A percentile compares a stretch with the other conserved stretches of the same genome.
Conservation (phyloP, 2,329 filamentous ascomycete genomes). For the Claviceps sp. region DNA sequence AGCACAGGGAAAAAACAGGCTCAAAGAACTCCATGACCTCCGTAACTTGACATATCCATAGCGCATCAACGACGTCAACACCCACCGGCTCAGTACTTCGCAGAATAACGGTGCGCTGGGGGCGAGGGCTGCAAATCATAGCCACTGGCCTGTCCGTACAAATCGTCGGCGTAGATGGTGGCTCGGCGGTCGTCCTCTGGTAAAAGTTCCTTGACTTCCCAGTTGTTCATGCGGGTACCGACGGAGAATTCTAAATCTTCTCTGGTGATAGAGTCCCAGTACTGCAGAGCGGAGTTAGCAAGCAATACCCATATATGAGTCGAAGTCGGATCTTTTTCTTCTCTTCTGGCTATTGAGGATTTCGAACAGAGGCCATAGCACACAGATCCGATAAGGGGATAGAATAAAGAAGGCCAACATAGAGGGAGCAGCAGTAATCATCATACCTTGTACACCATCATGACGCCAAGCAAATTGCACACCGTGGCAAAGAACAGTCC, state of each 20-base stretch:
- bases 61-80: conserved; percentile 3
- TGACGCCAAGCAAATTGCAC: conserved; percentile 85
- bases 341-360: background rate
- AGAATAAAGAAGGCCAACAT: background rate
- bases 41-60: background rate
- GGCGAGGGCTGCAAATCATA: conserved; percentile 41
- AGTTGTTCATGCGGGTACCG: conserved; percentile 87
- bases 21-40: background rate
- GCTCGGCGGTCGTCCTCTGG: conserved; percentile 66
- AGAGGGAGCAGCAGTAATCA: background rate
- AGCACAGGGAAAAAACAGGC: background rate
- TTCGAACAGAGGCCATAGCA: background rate
- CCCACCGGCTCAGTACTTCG: conserved; percentile 26
- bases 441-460: conserved; percentile 97
- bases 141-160: conserved; percentile 41
- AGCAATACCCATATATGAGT: background rate
- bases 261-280: conserved; percentile 98
- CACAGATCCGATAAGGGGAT: background rate
- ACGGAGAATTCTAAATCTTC: conserved; percentile 98
- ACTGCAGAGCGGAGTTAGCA: conserved; percentile 37
- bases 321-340: background rate
- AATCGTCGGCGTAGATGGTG: conserved; percentile 60
- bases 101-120: conserved; percentile 27
- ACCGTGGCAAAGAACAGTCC: conserved; percentile 89
- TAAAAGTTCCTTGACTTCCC: conserved; percentile 90